These are phyloP conservation scores for Starmerella sp. DNA, from an alignment of 805 yeast species.

Conservation along the genomic window DNA sequence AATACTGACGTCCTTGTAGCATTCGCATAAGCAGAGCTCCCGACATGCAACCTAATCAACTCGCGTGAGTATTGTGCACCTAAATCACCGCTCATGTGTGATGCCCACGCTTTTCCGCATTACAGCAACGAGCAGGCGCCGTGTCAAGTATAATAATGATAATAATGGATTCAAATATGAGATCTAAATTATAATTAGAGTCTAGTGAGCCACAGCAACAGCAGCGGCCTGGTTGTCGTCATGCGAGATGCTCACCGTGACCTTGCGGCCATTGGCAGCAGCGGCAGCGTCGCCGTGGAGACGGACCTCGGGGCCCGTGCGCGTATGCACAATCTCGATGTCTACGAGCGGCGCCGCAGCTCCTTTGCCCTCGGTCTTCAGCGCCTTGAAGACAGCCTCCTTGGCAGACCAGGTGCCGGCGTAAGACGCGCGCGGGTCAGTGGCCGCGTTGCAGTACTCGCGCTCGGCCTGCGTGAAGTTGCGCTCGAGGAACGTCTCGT, in stretches of 20 bases:
- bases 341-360: slow-evolving; percentile 90
- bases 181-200: not conserved
- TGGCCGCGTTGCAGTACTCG: slow-evolving; percentile 59
- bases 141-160: not conserved
- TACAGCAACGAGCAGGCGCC: too few species aligned
- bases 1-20: too few species aligned
- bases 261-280: slow-evolving; percentile 55
- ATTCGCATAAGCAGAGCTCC: too few species aligned
- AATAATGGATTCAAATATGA: not conserved
- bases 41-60: too few species aligned
- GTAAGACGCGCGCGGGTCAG: slow-evolving; percentile 77
- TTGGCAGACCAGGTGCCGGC: slow-evolving; percentile 99
- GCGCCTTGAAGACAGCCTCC: slow-evolving; percentile 95
- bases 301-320: slow-evolving; percentile 73
- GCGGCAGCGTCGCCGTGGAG: slow-evolving; percentile 65
- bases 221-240: slow-evolving; percentile 97
- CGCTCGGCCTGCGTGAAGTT: slow-evolving; percentile 80
- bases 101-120: too few species aligned
- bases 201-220: slow-evolving; percentile 54
- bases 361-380: slow-evolving; percentile 80
- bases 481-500: slow-evolving; percentile 81
- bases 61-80: too few species aligned
- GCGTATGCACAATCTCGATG: slow-evolving; percentile 68
- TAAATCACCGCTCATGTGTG: too few species aligned
- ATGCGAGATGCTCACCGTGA: slow-evolving; percentile 87